Evolutionary conservation across 257 asterid genomes (phyloP).

Genomic region (Sherardia arvensis): DNA sequence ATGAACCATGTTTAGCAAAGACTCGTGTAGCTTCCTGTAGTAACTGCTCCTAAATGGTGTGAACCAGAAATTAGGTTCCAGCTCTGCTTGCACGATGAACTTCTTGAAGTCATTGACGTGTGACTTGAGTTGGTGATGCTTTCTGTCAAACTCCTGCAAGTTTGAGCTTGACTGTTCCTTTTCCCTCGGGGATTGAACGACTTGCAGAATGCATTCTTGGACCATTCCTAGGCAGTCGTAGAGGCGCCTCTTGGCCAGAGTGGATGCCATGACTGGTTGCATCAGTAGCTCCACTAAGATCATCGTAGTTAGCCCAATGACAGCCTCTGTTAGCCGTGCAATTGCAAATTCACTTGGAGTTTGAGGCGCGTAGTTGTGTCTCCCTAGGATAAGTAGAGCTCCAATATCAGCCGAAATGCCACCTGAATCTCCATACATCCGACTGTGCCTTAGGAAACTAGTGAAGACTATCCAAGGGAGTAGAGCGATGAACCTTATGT

Average conservation of each 20-base stretch:
- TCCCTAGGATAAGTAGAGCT: conserved; percentile 56
- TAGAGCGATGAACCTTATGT: conserved; percentile 39
- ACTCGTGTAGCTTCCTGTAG: conserved; percentile 36
- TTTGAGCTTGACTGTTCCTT: background rate
- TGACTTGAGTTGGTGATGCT: conserved; percentile 20
- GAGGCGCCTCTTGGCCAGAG: conserved; percentile 40
- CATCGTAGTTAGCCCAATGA: conserved; percentile 43
- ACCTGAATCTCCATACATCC: conserved; percentile 54
- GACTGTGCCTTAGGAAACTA: conserved; percentile 46
- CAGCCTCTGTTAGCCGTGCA: conserved; percentile 42
- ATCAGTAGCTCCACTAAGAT: conserved; percentile 41
- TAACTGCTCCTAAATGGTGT: conserved; percentile 38
- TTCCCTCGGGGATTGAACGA: background rate
- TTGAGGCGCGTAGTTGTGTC: conserved; percentile 46
- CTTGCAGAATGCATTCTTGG: conserved; percentile 32
- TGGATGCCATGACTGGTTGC: conserved; percentile 51
- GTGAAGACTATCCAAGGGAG: conserved; percentile 62
- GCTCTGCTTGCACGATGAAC: conserved; percentile 35
- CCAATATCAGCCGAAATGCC: conserved; percentile 60
- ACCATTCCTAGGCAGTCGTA: conserved; percentile 19
- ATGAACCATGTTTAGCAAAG: conserved; percentile 28
- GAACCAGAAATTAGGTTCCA: conserved; percentile 61
- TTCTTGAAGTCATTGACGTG: conserved; percentile 28
- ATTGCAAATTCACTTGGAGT: conserved; percentile 47
- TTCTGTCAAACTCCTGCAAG: conserved; percentile 18